These are phyloP conservation scores for Starmerella davenportii DNA, from an alignment of 805 yeast species.

Conservation along the genomic window DNA sequence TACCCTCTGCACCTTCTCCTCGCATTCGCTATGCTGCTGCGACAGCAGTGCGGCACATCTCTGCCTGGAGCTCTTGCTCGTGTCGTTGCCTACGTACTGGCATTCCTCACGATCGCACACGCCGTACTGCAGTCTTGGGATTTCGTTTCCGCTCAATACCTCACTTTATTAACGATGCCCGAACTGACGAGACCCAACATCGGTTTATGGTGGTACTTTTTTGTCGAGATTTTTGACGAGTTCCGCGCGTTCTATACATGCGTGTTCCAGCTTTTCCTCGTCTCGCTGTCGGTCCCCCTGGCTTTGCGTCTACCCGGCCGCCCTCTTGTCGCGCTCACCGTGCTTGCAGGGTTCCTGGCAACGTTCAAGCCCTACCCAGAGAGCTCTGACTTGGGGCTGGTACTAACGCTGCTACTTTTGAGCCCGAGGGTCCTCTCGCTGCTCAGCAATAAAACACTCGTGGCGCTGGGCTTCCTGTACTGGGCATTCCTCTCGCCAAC, in stretches of 20 bases:
- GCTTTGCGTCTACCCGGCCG: constrained; percentile 45
- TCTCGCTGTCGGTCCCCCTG: constrained; percentile 53
- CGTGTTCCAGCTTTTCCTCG: constrained; percentile 60
- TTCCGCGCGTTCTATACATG: constrained; percentile 70
- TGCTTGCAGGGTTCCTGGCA: constrained; percentile 34
- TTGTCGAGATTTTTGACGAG: constrained; percentile 84
- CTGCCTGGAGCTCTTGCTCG: not conserved
- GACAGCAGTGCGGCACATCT: not conserved
- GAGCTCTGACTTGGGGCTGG: constrained; percentile 53
- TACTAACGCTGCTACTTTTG: constrained; percentile 33
- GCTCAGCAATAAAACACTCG: constrained; percentile 33
- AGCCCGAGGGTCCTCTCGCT: constrained; percentile 25
- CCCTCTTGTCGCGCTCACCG: constrained; percentile 39
- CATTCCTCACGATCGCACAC: constrained; percentile 12
- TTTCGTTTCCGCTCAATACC: constrained; percentile 39
- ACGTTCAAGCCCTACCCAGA: constrained; percentile 77
- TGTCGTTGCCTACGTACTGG: not conserved
- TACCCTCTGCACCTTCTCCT: constrained; percentile 44
- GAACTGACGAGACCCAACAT: constrained; percentile 66
- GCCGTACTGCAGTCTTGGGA: constrained; percentile 20
- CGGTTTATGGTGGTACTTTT: constrained; percentile 98
- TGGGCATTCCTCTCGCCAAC: constrained; percentile 56
- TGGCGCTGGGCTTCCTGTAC: constrained; percentile 36
- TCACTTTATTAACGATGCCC: constrained; percentile 33
- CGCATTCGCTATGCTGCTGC: constrained; percentile 30